Evolutionary conservation across 768 basidiomycete species (phyloP).

Genomic region (Roridomyces roridus): DNA sequence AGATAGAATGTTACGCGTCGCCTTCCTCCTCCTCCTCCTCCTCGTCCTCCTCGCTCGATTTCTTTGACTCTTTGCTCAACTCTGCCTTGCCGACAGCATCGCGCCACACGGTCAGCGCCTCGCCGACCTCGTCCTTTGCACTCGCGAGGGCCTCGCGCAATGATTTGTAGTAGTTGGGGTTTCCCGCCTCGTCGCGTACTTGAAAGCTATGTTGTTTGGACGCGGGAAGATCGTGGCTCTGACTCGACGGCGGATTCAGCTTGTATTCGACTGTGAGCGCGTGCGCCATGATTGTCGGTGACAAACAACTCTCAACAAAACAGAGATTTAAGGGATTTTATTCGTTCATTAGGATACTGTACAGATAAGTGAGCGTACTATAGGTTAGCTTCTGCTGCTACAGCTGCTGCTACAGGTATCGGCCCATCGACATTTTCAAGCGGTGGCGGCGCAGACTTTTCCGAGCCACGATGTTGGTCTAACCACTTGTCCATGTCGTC

Average conservation of each 20-base stretch:
- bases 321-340: conserved; percentile 1
- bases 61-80: conserved; percentile 60
- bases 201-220: conserved; percentile 20
- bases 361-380: conserved; percentile 9
- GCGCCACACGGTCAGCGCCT: conserved; percentile 76
- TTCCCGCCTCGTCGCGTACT: background rate
- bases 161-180: conserved; percentile 52
- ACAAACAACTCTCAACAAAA: background rate
- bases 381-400: conserved; percentile 3
- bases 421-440: conserved; percentile 44
- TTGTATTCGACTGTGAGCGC: conserved; percentile 21
- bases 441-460: conserved; percentile 70
- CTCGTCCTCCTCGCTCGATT: conserved; percentile 46
- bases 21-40: conserved; percentile 55
- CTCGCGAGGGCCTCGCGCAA: conserved; percentile 55
- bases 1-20: conserved; percentile 33
- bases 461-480: conserved; percentile 72
- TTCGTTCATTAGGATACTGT: conserved; percentile 8
- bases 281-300: conserved; percentile 8
- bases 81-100: conserved; percentile 75
- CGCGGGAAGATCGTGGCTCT: conserved; percentile 10
- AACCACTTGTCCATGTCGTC: conserved; percentile 99
- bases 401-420: conserved; percentile 20
- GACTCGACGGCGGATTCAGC: conserved; percentile 16
- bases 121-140: conserved; percentile 62